These are phyloP conservation scores for Russula olivacea DNA, from an alignment of 768 basidiomycete species.

Conservation along the genomic window DNA sequence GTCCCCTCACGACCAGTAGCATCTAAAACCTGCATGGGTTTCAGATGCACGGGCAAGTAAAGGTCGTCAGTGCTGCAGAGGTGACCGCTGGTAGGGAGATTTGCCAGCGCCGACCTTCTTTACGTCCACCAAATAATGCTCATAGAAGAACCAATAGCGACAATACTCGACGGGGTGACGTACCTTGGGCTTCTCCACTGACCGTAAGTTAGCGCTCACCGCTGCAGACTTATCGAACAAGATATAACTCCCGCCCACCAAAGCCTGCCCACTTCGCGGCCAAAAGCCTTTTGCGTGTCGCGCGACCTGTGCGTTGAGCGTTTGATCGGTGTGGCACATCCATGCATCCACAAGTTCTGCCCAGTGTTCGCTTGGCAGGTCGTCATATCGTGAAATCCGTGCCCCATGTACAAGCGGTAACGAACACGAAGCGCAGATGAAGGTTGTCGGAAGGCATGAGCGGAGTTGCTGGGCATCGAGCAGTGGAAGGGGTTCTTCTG, in stretches of 20 bases:
- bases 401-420: constrained; percentile 56
- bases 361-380: constrained; percentile 96
- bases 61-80: constrained; percentile 25
- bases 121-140: constrained; percentile 47
- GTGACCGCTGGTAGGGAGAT: constrained; percentile 54
- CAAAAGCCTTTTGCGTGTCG: constrained; percentile 66
- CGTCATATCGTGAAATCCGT: constrained; percentile 53
- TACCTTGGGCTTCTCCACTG: constrained; percentile 46
- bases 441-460: constrained; percentile 50
- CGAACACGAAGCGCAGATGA: constrained; percentile 76
- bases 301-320: constrained; percentile 63
- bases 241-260: constrained; percentile 89
- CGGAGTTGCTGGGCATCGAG: constrained; percentile 67
- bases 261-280: constrained; percentile 63
- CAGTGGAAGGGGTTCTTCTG: constrained; percentile 38
- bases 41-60: constrained; percentile 29
- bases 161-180: constrained; percentile 33
- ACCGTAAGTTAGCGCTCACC: constrained; percentile 46
- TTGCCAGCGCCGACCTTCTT: constrained; percentile 89
- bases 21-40: constrained; percentile 59
- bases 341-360: constrained; percentile 94
- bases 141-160: constrained; percentile 5
- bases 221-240: constrained; percentile 63
- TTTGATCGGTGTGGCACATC: constrained; percentile 96
- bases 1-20: constrained; percentile 26